Percentiles rank a stretch among this genome's conserved stretches.
Conservation (phyloP, 2,329 filamentous ascomycete genomes). For the Ilyonectria destructans region DNA sequence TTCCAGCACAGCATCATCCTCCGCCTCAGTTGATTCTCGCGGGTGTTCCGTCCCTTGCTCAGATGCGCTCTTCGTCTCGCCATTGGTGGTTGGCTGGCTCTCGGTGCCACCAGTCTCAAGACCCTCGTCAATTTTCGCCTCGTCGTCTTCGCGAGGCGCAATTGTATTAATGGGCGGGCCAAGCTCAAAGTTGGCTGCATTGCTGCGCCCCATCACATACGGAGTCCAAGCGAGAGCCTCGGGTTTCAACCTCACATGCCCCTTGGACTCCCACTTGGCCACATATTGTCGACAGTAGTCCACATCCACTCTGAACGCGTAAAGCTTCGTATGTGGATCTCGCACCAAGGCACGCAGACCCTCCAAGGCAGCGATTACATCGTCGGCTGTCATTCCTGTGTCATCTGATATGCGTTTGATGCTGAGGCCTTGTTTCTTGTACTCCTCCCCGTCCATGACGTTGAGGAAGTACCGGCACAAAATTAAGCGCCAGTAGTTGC, state of each 20-base stretch:
- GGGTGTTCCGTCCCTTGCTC: slow-evolving; percentile 30
- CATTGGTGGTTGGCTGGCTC: slow-evolving; percentile 45
- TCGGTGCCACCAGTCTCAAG: slow-evolving; percentile 40
- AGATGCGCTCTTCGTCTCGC: slow-evolving; percentile 32
- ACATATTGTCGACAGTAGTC: slow-evolving; percentile 91
- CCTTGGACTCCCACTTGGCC: slow-evolving; percentile 89
- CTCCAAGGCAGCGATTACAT: slow-evolving; percentile 95
- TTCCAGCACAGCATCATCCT: slow-evolving; percentile 47
- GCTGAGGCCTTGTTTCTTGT: slow-evolving; percentile 67
- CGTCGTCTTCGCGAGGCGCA: slow-evolving; percentile 86
- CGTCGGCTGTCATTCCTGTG: slow-evolving; percentile 96
- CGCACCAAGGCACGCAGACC: slow-evolving; percentile 90
- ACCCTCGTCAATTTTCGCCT: slow-evolving; percentile 59
- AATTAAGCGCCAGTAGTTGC: slow-evolving; percentile 95
- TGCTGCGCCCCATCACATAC: slow-evolving; percentile 94
- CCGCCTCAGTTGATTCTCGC: slow-evolving; percentile 32
- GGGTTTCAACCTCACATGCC: slow-evolving; percentile 87
- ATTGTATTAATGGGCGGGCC: slow-evolving; percentile 88
- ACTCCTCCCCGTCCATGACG: slow-evolving; percentile 49
- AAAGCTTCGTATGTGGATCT: slow-evolving; percentile 89
- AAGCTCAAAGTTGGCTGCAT: slow-evolving; percentile 86
- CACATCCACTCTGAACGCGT: slow-evolving; percentile 90
- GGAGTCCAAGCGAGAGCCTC: slow-evolving; percentile 93
- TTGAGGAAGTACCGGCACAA: slow-evolving; percentile 87
- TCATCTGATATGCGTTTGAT: slow-evolving; percentile 84